These are phyloP conservation scores for Blastocystis sp. DNA, from an alignment of 352 stramenopile species.

Conservation along the genomic window DNA sequence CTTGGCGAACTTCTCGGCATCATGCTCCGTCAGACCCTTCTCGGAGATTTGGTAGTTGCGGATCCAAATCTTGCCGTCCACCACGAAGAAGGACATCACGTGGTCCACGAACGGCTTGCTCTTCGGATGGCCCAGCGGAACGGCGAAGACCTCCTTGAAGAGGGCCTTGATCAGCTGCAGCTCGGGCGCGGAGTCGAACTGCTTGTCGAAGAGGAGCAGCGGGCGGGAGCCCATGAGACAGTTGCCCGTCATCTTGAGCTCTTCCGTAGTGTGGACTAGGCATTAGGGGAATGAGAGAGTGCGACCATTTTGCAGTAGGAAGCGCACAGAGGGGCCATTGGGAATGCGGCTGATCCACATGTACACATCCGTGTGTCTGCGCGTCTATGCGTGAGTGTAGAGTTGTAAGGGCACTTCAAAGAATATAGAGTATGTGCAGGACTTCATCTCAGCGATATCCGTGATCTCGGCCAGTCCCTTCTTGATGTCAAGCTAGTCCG, in stretches of 20 bases:
- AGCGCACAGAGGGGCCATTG: conserved; percentile 91
- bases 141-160: conserved; percentile 89
- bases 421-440: conserved; percentile 69
- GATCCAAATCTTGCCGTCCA: conserved; percentile 92
- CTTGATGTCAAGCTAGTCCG: conserved; percentile 83
- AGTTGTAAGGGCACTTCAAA: conserved; percentile 77
- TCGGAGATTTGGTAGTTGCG: conserved; percentile 95
- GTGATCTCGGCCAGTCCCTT: conserved; percentile 87
- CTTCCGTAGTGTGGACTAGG: conserved; percentile 97
- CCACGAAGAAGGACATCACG: conserved; percentile 92
- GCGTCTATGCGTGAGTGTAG: conserved; percentile 77
- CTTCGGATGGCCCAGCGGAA: conserved; percentile 94
- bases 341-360: conserved; percentile 91
- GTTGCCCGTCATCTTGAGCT: conserved; percentile 98
- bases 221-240: conserved; percentile 91
- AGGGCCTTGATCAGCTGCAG: conserved; percentile 92
- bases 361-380: conserved; percentile 96
- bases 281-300: not conserved
- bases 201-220: conserved; percentile 91
- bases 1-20: conserved; percentile 70
- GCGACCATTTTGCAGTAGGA: conserved; percentile 91
- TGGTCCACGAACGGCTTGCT: conserved; percentile 99
- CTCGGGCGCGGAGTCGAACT: conserved; percentile 84
- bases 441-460: conserved; percentile 95
- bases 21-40: conserved; percentile 71